Evolutionary conservation across 2,329 filamentous ascomycete genomes (phyloP).

Genomic region (Phaeoacremonium minimum): DNA sequence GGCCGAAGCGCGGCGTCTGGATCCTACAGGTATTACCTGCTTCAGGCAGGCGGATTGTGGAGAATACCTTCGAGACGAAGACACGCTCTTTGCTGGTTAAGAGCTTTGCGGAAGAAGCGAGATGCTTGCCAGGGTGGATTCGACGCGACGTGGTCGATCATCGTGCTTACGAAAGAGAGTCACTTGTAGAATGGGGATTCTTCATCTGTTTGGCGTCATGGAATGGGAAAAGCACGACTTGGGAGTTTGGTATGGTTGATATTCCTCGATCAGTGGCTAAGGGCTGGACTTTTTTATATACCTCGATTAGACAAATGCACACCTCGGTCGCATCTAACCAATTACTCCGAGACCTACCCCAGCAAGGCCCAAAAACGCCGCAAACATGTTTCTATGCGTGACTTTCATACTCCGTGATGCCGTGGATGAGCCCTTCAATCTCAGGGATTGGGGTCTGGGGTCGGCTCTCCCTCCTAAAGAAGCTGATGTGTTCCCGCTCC

Average conservation of each 20-base stretch:
- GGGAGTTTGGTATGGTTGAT: too few species aligned
- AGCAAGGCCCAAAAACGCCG: too few species aligned
- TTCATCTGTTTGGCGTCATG: too few species aligned
- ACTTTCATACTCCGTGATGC: constrained; percentile 16
- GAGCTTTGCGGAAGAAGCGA: not conserved
- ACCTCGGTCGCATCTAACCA: too few species aligned
- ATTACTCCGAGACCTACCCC: too few species aligned
- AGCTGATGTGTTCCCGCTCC: constrained; percentile 79
- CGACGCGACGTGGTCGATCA: constrained; percentile 1
- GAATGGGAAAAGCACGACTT: too few species aligned
- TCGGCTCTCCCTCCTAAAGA: constrained; percentile 55
- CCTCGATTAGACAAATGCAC: too few species aligned
- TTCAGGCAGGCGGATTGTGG: constrained; percentile 93
- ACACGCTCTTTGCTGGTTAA: constrained; percentile 57
- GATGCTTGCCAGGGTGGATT: not conserved
- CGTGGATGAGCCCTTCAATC: constrained; percentile 11
- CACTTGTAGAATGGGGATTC: too few species aligned
- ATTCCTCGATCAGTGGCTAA: too few species aligned
- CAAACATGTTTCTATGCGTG: constrained; percentile 1
- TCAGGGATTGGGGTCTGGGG: constrained; percentile 42
- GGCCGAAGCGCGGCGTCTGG: constrained; percentile 75
- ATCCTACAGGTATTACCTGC: constrained; percentile 83
- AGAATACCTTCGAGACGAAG: constrained; percentile 86
- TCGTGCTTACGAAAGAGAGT: too few species aligned
- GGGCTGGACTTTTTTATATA: too few species aligned